phyloP scores from a whole-genome alignment of 1,284 basidiomycete genomes.

The Cryptococcus hybrid region DNA sequence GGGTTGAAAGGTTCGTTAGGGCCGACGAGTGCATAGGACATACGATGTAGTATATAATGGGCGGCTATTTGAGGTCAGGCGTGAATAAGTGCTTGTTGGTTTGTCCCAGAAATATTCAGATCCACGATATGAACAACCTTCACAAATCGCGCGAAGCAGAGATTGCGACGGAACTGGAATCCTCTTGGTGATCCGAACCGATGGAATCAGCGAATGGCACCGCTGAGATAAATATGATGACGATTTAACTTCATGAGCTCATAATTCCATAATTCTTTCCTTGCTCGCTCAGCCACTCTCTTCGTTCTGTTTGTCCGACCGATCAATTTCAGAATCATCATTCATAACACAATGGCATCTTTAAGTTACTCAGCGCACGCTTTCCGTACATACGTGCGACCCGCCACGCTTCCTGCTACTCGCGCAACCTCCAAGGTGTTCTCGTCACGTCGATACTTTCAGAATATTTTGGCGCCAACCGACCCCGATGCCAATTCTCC shows the following conservation, averaged over 20 bases:
- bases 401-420: background rate
- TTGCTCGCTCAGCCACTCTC: background rate
- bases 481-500: slow-evolving; percentile 12
- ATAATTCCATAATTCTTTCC: background rate
- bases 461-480: slow-evolving; percentile 24
- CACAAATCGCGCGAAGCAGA: background rate
- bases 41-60: background rate
- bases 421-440: background rate
- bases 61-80: background rate
- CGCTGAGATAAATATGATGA: background rate
- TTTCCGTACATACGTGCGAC: background rate
- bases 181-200: background rate
- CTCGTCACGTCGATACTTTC: slow-evolving; percentile 4
- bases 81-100: background rate
- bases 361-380: background rate
- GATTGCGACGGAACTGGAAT: background rate
- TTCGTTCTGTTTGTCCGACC: background rate
- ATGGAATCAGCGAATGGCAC: background rate
- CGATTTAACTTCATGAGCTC: background rate
- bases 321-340: background rate
- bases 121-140: background rate
- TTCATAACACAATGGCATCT: background rate
- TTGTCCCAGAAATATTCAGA: background rate
- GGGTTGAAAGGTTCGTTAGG: background rate
- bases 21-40: background rate